Evolutionary conservation across 371 early-diverging fungal species (phyloP).

Genomic region (Syncephalastrum racemosum): DNA sequence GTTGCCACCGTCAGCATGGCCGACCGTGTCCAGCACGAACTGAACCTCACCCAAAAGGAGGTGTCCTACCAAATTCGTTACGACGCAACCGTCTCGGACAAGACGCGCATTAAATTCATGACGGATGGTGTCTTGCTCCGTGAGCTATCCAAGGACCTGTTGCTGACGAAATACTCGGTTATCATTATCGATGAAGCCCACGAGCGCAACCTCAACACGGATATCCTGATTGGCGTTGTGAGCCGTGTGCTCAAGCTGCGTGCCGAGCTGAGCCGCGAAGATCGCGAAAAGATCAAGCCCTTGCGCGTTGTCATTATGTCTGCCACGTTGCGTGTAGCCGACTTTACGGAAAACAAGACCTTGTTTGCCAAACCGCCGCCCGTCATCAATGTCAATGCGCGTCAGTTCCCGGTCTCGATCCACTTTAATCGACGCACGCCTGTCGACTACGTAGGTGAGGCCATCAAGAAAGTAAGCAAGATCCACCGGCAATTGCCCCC

Average conservation of each 20-base stretch:
- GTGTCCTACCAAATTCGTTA: conserved; percentile 87
- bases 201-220: conserved; percentile 98
- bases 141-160: conserved; percentile 87
- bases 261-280: conserved; percentile 56
- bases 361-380: conserved; percentile 79
- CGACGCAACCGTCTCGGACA: conserved; percentile 74
- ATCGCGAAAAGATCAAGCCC: conserved; percentile 66
- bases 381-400: conserved; percentile 92
- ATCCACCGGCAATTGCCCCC: conserved; percentile 88
- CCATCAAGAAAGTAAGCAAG: conserved; percentile 85
- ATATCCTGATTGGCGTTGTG: conserved; percentile 95
- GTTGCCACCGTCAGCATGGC: conserved; percentile 99
- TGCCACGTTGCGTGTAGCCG: conserved; percentile 94
- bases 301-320: conserved; percentile 98
- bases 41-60: conserved; percentile 63
- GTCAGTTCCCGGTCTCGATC: conserved; percentile 83
- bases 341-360: conserved; percentile 84
- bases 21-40: conserved; percentile 90
- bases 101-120: conserved; percentile 96
- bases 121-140: conserved; percentile 99
- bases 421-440: conserved; percentile 84
- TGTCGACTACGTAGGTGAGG: conserved; percentile 75
- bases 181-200: conserved; percentile 99
- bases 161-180: conserved; percentile 90
- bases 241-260: conserved; percentile 78